Evolutionary conservation across 1,139 yeast genomes (phyloP).

Genomic region (Pichia sp.): DNA sequence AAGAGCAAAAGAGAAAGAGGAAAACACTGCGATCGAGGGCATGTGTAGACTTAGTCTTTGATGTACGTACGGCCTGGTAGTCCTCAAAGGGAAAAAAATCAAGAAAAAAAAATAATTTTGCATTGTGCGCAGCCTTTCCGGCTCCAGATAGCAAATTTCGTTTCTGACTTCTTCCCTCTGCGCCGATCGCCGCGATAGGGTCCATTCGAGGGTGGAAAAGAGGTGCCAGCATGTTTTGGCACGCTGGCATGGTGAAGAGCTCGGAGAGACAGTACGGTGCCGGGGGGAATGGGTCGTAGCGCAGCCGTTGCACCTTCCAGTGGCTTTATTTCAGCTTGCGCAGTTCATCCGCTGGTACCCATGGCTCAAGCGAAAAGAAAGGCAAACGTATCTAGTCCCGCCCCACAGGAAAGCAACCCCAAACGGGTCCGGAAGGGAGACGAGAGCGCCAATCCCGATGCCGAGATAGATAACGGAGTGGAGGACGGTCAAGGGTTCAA

Average conservation of each 20-base stretch:
- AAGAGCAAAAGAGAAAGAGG: not conserved
- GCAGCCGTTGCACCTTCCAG: not conserved
- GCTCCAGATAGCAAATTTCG: not conserved
- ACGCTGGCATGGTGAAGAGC: not conserved
- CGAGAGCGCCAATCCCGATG: not conserved
- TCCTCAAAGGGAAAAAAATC: not conserved
- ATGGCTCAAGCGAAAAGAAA: conserved; percentile 8
- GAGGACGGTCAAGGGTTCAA: not conserved
- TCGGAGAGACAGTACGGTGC: not conserved
- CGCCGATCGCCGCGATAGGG: conserved; percentile 6
- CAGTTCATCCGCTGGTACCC: not conserved
- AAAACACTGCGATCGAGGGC: too few species aligned
- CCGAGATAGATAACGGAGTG: not conserved
- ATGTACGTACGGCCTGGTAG: not conserved
- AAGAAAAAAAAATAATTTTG: not conserved
- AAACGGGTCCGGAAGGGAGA: not conserved
- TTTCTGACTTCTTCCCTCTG: conserved; percentile 8
- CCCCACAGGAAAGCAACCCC: not conserved
- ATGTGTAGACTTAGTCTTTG: not conserved
- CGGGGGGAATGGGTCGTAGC: not conserved
- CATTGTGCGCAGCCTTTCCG: not conserved
- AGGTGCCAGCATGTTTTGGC: not conserved
- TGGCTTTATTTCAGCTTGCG: not conserved
- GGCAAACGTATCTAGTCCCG: not conserved
- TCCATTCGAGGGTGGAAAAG: not conserved